These are phyloP conservation scores for Croton laevigatus DNA, from an alignment of 441 rosid genomes.

Conservation along the genomic window DNA sequence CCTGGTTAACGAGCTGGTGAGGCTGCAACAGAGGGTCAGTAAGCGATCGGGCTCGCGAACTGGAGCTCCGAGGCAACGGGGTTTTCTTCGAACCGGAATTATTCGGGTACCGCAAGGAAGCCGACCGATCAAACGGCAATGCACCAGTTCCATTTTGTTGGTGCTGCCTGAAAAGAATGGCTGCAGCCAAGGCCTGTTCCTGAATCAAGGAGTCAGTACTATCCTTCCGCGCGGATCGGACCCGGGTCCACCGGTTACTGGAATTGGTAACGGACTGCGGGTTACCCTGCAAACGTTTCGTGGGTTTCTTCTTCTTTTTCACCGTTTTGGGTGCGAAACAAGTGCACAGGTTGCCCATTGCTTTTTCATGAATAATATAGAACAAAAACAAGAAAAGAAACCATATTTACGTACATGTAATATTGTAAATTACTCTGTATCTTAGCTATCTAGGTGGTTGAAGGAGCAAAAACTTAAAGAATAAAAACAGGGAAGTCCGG, in stretches of 20 bases:
- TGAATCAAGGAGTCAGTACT: slow-evolving; percentile 55
- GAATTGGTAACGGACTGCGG: slow-evolving; percentile 33
- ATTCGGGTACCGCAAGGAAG: slow-evolving; percentile 60
- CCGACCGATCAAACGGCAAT: slow-evolving; percentile 66
- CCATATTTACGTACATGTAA: neutral
- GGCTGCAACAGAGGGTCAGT: slow-evolving; percentile 85
- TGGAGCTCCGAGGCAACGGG: slow-evolving; percentile 81
- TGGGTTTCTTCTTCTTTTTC: slow-evolving; percentile 38
- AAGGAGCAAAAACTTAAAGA: neutral
- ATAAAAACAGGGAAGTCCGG: neutral
- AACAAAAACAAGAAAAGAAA: neutral
- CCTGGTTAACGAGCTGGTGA: slow-evolving; percentile 84
- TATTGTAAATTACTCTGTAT: too few relatives aligned
- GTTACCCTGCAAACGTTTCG: slow-evolving; percentile 44
- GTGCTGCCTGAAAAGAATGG: slow-evolving; percentile 62
- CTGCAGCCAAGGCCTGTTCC: slow-evolving; percentile 79
- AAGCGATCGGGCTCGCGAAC: slow-evolving; percentile 78
- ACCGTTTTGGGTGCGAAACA: slow-evolving; percentile 53
- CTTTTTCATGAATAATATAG: slow-evolving; percentile 22
- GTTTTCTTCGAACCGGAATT: slow-evolving; percentile 55
- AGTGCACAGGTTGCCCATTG: slow-evolving; percentile 87
- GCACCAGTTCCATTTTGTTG: slow-evolving; percentile 39
- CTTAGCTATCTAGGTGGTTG: too few relatives aligned
- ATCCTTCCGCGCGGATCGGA: slow-evolving; percentile 61
- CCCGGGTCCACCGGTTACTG: slow-evolving; percentile 58